phyloP scores from a whole-genome alignment of 2,329 filamentous ascomycete species.

The Pseudogymnoascus sp. region DNA sequence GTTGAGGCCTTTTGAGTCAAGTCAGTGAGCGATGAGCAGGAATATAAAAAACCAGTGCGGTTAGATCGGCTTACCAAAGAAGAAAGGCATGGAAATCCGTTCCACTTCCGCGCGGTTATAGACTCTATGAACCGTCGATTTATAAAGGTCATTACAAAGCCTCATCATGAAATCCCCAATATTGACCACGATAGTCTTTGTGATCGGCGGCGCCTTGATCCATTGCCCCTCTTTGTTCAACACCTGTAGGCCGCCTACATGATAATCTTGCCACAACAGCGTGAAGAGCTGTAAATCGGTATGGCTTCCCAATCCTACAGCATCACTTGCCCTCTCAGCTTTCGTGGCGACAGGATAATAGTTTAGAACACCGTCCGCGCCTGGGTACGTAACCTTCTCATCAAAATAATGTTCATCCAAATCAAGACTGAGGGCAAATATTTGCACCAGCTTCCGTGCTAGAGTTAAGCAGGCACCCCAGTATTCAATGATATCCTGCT shows the following conservation, averaged over 20 bases:
- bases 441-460: conserved; percentile 40
- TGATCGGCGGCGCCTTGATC: conserved; percentile 36
- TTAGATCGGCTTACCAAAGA: conserved; percentile 34
- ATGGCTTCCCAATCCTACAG: conserved; percentile 38
- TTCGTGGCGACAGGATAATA: conserved; percentile 36
- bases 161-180: conserved; percentile 45
- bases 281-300: conserved; percentile 43
- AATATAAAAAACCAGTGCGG: background rate
- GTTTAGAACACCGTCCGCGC: conserved; percentile 34
- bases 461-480: conserved; percentile 41
- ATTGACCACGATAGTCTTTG: conserved; percentile 42
- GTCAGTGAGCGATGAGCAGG: background rate
- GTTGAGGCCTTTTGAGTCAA: conserved; percentile 34
- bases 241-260: conserved; percentile 35
- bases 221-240: conserved; percentile 35
- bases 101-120: conserved; percentile 34
- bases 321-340: conserved; percentile 22
- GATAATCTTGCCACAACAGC: conserved; percentile 38
- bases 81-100: conserved; percentile 48
- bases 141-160: conserved; percentile 40
- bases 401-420: conserved; percentile 49
- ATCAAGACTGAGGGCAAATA: conserved; percentile 47
- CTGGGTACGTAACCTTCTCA: conserved; percentile 43
- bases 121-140: conserved; percentile 40
- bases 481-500: conserved; percentile 37